Conservation (phyloP, 139 green algal species). For the Astrephomene gubernaculifera region DNA sequence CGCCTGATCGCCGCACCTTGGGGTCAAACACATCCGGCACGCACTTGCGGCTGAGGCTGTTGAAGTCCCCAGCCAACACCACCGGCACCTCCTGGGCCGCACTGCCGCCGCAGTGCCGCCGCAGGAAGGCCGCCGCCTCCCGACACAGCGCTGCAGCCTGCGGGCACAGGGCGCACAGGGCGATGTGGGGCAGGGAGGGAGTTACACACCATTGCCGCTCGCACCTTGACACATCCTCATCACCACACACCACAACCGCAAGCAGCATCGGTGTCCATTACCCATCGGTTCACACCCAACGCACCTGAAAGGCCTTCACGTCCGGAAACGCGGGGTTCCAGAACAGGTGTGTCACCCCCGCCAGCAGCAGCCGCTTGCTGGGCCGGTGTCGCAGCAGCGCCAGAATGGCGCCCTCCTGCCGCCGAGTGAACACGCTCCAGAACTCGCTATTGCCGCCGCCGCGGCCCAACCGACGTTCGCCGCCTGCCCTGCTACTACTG, state of each 20-base stretch:
- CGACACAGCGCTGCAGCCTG: constrained; percentile 53
- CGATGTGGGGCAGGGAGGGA: too few species aligned
- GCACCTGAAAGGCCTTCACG: constrained; percentile 58
- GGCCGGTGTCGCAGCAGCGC: constrained; percentile 56
- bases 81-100: constrained; percentile 30
- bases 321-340: constrained; percentile 66
- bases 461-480: not conserved
- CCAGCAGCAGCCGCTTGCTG: constrained; percentile 47
- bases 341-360: constrained; percentile 67
- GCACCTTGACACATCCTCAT: too few species aligned
- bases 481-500: not conserved
- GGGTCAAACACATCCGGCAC: constrained; percentile 44
- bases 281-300: too few species aligned
- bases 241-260: too few species aligned
- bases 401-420: constrained; percentile 55
- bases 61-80: constrained; percentile 64
- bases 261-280: too few species aligned
- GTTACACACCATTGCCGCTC: too few species aligned
- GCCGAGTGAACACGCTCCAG: not conserved
- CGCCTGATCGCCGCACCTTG: not conserved
- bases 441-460: constrained; percentile 20
- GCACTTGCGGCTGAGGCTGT: constrained; percentile 50
- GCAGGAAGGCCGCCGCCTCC: constrained; percentile 34
- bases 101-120: not conserved
- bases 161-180: too few species aligned